Conservation (phyloP, 306 rosid species). For the Comarum palustre region DNA sequence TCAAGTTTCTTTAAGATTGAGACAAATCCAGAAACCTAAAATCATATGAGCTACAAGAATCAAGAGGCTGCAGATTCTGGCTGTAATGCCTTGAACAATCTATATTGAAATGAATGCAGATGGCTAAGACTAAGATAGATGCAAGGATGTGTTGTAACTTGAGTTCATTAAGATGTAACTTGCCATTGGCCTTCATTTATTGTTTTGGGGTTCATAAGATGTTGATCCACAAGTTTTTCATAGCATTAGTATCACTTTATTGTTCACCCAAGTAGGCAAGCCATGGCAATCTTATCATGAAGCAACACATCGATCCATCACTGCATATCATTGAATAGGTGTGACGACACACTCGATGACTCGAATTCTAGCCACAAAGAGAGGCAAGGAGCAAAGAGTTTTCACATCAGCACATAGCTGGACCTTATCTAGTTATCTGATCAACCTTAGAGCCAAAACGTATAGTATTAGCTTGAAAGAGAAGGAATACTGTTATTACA, state of each 20-base stretch:
- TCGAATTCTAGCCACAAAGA: neutral
- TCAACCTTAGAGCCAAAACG: neutral
- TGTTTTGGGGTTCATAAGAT: neutral
- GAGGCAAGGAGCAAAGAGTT: neutral
- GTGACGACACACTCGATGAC: neutral
- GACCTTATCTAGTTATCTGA: neutral
- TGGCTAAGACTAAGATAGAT: neutral
- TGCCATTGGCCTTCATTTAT: constrained; percentile 13
- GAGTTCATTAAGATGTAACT: neutral
- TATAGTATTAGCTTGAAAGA: neutral
- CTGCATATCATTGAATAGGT: neutral
- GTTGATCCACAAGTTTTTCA: constrained; percentile 6
- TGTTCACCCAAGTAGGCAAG: neutral
- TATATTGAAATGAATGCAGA: constrained; percentile 2
- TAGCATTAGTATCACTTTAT: neutral
- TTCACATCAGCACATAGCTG: neutral
- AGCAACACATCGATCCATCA: constrained; percentile 4
- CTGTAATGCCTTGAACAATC: neutral
- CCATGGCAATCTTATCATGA: neutral
- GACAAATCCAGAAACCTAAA: neutral
- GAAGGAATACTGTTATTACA: neutral
- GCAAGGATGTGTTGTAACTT: neutral
- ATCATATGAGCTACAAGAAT: neutral
- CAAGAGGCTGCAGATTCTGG: constrained; percentile 13
- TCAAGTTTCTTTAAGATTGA: constrained; percentile 5